Conservation (phyloP, 2,329 filamentous ascomycete genomes). For the Cladophialophora exuberans region DNA sequence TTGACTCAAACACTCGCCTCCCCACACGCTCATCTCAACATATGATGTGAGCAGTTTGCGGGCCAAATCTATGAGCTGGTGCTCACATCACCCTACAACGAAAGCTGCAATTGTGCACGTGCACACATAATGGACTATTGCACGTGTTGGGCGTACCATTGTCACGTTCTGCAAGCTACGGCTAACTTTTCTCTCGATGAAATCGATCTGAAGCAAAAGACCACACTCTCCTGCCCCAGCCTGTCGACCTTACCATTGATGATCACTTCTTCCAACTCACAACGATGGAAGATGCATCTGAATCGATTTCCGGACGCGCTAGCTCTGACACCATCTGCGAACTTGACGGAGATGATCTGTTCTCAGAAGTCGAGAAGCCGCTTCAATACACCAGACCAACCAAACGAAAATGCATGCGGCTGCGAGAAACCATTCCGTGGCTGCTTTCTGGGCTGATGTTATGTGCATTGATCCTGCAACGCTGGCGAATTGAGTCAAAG, state of each 20-base stretch:
- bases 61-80: not conserved
- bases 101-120: not conserved
- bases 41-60: constrained; percentile 2
- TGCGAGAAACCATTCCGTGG: not conserved
- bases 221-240: not conserved
- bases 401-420: not conserved
- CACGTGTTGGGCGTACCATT: too few relatives aligned
- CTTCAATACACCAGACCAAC: not conserved
- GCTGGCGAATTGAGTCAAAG: not conserved
- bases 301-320: not conserved
- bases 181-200: not conserved
- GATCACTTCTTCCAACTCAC: not conserved
- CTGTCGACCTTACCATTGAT: not conserved
- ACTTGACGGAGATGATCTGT: too few relatives aligned
- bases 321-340: constrained; percentile 5
- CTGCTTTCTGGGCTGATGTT: not conserved
- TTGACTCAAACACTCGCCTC: not conserved
- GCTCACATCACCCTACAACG: constrained; percentile 6
- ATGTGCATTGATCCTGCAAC: not conserved
- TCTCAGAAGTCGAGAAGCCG: not conserved
- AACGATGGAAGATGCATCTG: not conserved
- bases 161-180: not conserved
- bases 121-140: too few relatives aligned
- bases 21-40: not conserved
- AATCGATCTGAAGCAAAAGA: not conserved